Evolutionary conservation across 148 eudicot species (phyloP).

Genomic region (Persicaria tinctoria): DNA sequence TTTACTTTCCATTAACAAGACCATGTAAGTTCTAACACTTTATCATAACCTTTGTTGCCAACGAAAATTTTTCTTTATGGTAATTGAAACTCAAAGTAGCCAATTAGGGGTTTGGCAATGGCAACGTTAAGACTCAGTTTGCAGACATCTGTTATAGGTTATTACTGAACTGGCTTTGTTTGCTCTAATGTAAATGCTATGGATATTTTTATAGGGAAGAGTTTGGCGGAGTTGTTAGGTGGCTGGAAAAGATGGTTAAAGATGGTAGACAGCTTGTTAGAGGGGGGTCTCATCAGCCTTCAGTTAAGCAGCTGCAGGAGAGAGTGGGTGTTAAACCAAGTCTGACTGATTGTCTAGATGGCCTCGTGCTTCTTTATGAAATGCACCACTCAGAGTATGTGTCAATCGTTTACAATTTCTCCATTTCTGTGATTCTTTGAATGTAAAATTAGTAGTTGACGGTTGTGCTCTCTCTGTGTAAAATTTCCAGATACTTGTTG

Average conservation of each 20-base stretch:
- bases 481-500: slow-evolving; percentile 46
- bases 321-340: slow-evolving; percentile 72
- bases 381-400: slow-evolving; percentile 86
- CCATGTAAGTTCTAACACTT: slow-evolving; percentile 40
- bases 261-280: slow-evolving; percentile 61
- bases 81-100: neutral
- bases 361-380: slow-evolving; percentile 55
- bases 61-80: neutral
- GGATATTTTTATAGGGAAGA: slow-evolving; percentile 41
- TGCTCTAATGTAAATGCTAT: slow-evolving; percentile 6
- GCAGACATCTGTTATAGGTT: neutral
- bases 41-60: neutral
- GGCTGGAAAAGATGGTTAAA: slow-evolving; percentile 57
- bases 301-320: slow-evolving; percentile 46
- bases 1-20: slow-evolving; percentile 42
- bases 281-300: slow-evolving; percentile 45
- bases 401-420: neutral
- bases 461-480: slow-evolving; percentile 7
- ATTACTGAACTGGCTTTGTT: neutral
- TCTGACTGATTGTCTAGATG: slow-evolving; percentile 75
- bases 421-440: neutral
- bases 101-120: neutral
- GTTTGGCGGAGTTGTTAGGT: slow-evolving; percentile 38
- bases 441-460: neutral
- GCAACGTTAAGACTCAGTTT: neutral